Percentiles rank a stretch among this genome's conserved stretches.
Conservation (phyloP, 495 filamentous ascomycete genomes). For the Aspergillus kassunensis region DNA sequence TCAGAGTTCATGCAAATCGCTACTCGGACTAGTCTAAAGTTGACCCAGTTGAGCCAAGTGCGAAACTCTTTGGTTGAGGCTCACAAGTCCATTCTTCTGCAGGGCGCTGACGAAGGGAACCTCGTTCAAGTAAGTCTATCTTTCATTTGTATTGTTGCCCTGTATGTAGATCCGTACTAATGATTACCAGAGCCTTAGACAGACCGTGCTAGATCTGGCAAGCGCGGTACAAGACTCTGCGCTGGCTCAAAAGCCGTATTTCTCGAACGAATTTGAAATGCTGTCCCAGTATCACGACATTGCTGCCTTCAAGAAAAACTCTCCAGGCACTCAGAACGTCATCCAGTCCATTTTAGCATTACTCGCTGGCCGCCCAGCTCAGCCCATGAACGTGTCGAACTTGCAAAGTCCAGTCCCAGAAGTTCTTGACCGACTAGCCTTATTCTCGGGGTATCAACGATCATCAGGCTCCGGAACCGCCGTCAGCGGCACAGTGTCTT, state of each 20-base stretch:
- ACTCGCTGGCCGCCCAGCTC: conserved; percentile 39
- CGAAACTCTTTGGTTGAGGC: conserved; percentile 43
- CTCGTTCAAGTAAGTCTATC: conserved; percentile 29
- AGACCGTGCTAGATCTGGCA: conserved; percentile 55
- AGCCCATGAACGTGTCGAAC: conserved; percentile 30
- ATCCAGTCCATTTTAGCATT: conserved; percentile 35
- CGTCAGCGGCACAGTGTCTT: conserved; percentile 50
- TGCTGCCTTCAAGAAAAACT: conserved; percentile 18
- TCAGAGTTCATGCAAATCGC: conserved; percentile 64
- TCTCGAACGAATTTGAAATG: conserved; percentile 61
- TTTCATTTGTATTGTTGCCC: not conserved
- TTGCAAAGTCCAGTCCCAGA: conserved; percentile 31
- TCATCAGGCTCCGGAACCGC: conserved; percentile 29
- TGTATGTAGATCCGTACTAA: conserved; percentile 10
- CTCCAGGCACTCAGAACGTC: conserved; percentile 7
- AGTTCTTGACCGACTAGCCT: conserved; percentile 33
- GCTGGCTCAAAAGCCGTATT: conserved; percentile 40
- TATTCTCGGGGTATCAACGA: conserved; percentile 34
- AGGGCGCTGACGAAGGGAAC: conserved; percentile 35
- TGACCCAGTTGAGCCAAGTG: conserved; percentile 35
- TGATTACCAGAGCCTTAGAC: conserved; percentile 40
- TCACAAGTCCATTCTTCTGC: conserved; percentile 35
- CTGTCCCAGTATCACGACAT: conserved; percentile 60
- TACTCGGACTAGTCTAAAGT: conserved; percentile 39
- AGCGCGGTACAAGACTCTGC: conserved; percentile 36